Evolutionary conservation across 1,139 yeast species (phyloP), one percentile per base, ranked within the genome.

Genomic region (Maudiozyma humilis): DNA sequence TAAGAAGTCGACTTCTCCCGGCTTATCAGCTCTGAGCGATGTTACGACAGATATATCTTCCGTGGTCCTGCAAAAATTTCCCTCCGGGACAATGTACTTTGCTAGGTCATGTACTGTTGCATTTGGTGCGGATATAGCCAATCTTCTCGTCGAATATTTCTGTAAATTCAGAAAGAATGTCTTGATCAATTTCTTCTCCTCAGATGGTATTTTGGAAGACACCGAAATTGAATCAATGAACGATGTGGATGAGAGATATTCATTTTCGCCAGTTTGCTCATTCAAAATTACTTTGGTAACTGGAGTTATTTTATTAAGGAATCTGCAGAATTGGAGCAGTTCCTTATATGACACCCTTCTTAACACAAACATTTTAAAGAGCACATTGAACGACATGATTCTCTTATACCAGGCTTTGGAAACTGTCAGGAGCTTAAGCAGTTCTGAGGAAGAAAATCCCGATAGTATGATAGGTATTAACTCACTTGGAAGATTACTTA

Each of bases 401-500:
- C 44, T 51, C n/a, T 44, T 23, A 27, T 47, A 39, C 62, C 63
- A 60, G 6, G 39, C 18, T 36, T 48, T 56, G 32, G 53, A 51
- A 2, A 59, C 60, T 4, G 41, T 32, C 30, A 45, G 36, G 16
- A 53, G 46, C 15, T 42, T 41, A 8, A 52, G 25, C 7, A 60
- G 35, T 20, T 60, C 58, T 27, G 39, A 51, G 2, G 54, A 33
- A 8, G 44, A 40, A 7, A 60, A 49, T n/a, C 47, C 37, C 15
- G 38, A 17, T 13, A 62, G 44, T 10, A 62, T 49, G 7, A 32
- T 16, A 7, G 51, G 48, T 12, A 55, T 19, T 13, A 62, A 18
- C 44, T 62, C 65, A 0, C 47, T 5, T 1, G 65, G 65, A 12
- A 61, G 39, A 4, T 39, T 33, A 2, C 42, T 43, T 3, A 60